phyloP scores from a whole-genome alignment of 257 asterid species.

The Solanum piurae region DNA sequence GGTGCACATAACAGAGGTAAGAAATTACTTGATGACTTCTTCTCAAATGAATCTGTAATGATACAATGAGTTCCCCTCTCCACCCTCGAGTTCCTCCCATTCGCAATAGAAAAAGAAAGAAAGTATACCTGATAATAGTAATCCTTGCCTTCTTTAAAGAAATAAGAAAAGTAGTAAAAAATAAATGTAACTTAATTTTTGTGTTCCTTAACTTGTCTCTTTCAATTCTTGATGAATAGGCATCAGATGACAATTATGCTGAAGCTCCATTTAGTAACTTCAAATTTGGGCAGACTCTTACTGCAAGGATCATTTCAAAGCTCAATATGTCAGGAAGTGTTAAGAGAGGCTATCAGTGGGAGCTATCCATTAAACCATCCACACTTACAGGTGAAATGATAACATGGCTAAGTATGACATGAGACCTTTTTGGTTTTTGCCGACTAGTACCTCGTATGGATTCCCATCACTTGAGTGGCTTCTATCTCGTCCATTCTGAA shows the following conservation, averaged over 20 bases:
- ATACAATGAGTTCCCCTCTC: neutral
- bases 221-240: slow-evolving; percentile 29
- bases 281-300: slow-evolving; percentile 63
- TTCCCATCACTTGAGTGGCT: neutral
- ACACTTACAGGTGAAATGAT: slow-evolving; percentile 43
- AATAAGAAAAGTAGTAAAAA: neutral
- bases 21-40: neutral
- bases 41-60: neutral
- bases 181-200: neutral
- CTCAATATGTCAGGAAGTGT: slow-evolving; percentile 26
- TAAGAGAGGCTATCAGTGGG: slow-evolving; percentile 54
- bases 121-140: neutral
- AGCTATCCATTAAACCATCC: slow-evolving; percentile 71
- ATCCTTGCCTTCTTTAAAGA: neutral
- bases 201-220: neutral
- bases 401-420: neutral
- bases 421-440: neutral
- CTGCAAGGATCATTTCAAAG: slow-evolving; percentile 69
- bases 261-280: slow-evolving; percentile 53
- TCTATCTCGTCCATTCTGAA: neutral
- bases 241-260: slow-evolving; percentile 45
- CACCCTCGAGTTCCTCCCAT: neutral
- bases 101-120: neutral
- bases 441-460: neutral
- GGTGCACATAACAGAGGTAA: slow-evolving; percentile 88